Conservation (phyloP, 2,329 filamentous ascomycete genomes). For the Trichoderma semiorbis region DNA sequence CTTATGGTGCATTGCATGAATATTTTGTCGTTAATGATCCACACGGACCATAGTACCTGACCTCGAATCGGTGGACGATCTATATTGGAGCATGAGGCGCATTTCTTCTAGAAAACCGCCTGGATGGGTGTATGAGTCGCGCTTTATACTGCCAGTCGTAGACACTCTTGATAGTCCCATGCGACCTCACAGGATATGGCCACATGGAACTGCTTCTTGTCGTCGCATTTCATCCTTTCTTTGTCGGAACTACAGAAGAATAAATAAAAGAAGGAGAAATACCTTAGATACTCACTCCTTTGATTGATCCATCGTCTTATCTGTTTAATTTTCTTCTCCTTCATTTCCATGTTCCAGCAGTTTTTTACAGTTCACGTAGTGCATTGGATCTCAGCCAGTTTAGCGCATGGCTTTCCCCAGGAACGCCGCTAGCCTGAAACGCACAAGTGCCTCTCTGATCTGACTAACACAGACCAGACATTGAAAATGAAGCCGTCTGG, state of each 20-base stretch:
- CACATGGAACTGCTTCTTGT: background rate
- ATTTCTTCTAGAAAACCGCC: background rate
- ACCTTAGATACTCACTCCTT: background rate
- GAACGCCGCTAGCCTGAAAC: background rate
- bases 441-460: background rate
- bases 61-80: rapidly evolving
- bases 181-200: background rate
- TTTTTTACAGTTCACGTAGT: background rate
- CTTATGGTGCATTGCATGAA: background rate
- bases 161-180: background rate
- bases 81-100: background rate
- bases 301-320: background rate
- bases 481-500: background rate
- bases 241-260: background rate
- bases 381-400: background rate
- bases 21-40: background rate
- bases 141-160: background rate
- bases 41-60: background rate
- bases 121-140: background rate
- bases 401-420: background rate
- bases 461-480: background rate
- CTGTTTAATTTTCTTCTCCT: background rate
- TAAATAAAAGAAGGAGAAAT: background rate
- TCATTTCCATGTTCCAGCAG: background rate
- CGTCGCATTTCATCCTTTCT: background rate